Base-by-base conservation (phyloP, 2,329 filamentous ascomycete genomes). In the Pestalotiopsis sp. region DNA sequence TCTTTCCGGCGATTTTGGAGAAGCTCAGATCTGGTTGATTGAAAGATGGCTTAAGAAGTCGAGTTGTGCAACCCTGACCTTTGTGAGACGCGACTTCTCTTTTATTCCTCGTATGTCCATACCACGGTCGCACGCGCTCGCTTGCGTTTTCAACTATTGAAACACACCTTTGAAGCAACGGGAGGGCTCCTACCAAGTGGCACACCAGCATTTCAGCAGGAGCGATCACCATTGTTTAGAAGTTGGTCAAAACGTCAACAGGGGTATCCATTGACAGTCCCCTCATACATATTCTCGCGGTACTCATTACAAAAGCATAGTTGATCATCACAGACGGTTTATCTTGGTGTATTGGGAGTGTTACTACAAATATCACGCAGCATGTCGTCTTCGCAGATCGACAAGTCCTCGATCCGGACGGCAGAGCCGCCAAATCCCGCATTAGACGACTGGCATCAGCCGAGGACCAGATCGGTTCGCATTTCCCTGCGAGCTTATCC, bases 401-500 rank as follows among this genome's bases (percentile, higher is more conserved):
- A 61, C 27, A 61, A 61, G 31, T 36, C 59, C 27, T 36, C 59
- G 13, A 36, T 61, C 31, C 59, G 36, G 31, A 36, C 59, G 13
- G 38, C 36, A 20, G 25, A 36, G 27, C 25, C 25, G 59, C 59
- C 59, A 7, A 36, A 36, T 11, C 59, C 17, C 17, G 12, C 59
- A 4, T 20, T 61, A 14, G 59, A 61, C 25, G 17, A 61, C 11
- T 36, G 25, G 31, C 59, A 27, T 17, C 25, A 39, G 3, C 25
- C 31, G 3, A 61, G 27, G 31, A 36, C 31, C 31, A 27, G 59
- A 20, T 38, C 59, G 14, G 36, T 61, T 17, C 25, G 39, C 4
- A 36, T 61, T 17, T 41, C 59, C 9, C 59, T 61, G 5, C 13
- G 27, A 31, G 59, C 59, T 9, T 39, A 61, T 11, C 68, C 69